These are phyloP conservation scores for Xylaria sp. DNA, from an alignment of 495 filamentous ascomycete genomes.

Conservation along the genomic window DNA sequence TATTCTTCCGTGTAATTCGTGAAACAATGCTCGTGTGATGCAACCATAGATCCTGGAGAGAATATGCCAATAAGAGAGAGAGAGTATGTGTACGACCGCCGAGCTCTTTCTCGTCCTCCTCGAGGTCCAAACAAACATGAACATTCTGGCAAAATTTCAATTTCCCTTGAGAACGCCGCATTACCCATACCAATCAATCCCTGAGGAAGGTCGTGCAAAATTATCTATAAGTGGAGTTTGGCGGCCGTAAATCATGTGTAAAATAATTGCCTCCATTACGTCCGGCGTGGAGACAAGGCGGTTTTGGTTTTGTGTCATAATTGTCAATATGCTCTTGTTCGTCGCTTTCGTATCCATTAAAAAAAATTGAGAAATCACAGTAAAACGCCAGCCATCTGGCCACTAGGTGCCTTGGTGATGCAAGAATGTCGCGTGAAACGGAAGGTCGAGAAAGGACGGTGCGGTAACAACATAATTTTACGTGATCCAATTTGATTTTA, in stretches of 20 bases:
- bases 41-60: conserved; percentile 12
- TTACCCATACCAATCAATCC: conserved; percentile 16
- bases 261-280: conserved; percentile 13
- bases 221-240: conserved; percentile 18
- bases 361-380: conserved; percentile 9
- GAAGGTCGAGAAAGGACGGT: neutral
- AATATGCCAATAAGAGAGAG: conserved; percentile 4
- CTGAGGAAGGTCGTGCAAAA: conserved; percentile 25
- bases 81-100: neutral
- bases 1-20: conserved; percentile 7
- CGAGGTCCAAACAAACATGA: conserved; percentile 8
- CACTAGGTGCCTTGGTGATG: conserved; percentile 11
- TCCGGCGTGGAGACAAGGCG: conserved; percentile 14
- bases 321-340: conserved; percentile 1
- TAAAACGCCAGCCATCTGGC: conserved; percentile 19
- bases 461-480: neutral
- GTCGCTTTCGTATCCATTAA: conserved; percentile 9
- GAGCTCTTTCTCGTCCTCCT: conserved; percentile 3
- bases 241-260: conserved; percentile 23
- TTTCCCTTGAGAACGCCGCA: conserved; percentile 22
- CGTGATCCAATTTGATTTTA: neutral
- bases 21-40: conserved; percentile 16
- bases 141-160: neutral
- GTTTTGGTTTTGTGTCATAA: neutral
- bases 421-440: neutral